phyloP scores from a whole-genome alignment of 1,284 basidiomycete genomes.

The Sanguinoderma infundibulare region DNA sequence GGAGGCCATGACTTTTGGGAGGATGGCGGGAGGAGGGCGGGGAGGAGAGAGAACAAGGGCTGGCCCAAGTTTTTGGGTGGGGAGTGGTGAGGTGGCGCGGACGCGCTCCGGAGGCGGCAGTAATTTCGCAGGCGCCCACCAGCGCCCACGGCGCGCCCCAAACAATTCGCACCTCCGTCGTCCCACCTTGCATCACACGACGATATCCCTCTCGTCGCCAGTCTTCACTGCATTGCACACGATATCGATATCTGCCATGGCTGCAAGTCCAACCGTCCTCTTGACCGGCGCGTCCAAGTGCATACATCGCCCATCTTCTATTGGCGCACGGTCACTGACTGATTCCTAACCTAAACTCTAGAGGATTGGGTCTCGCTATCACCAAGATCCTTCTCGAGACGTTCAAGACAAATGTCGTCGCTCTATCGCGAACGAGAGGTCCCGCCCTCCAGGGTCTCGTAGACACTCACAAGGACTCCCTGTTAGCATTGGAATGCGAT shows the following conservation, averaged over 20 bases:
- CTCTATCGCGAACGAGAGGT: constrained; percentile 73
- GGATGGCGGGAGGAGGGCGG: constrained; percentile 32
- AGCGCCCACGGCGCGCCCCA: constrained; percentile 18
- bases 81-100: constrained; percentile 33
- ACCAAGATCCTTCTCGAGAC: constrained; percentile 64
- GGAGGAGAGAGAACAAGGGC: constrained; percentile 31
- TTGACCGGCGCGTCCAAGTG: constrained; percentile 83
- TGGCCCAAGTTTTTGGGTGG: constrained; percentile 25
- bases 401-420: constrained; percentile 70
- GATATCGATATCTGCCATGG: constrained; percentile 20
- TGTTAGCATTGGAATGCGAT: constrained; percentile 71
- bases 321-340: constrained; percentile 12
- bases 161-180: constrained; percentile 24
- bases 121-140: constrained; percentile 15
- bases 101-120: constrained; percentile 32
- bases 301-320: constrained; percentile 15
- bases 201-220: constrained; percentile 9
- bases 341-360: constrained; percentile 40
- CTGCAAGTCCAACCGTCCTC: constrained; percentile 54
- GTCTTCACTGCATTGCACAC: neutral
- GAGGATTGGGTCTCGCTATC: constrained; percentile 85
- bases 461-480: constrained; percentile 44
- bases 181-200: constrained; percentile 17
- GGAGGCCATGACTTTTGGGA: constrained; percentile 57
- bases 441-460: constrained; percentile 64